Conservation (phyloP, 805 yeast genomes). For the Teunomyces kruisii region DNA sequence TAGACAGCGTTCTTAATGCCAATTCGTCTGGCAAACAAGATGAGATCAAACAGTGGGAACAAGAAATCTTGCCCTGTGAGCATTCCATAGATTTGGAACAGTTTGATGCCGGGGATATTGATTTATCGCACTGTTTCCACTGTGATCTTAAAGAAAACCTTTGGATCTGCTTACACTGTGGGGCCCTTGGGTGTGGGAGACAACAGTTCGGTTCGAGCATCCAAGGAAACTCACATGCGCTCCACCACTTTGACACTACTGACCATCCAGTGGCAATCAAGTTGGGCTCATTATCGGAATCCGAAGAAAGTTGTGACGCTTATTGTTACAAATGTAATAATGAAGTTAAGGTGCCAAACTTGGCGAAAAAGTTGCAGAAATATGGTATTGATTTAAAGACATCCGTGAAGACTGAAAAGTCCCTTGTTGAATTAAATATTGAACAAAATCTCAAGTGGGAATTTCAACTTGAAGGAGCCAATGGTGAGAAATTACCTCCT, state of each 20-base stretch:
- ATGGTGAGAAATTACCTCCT: conserved; percentile 64
- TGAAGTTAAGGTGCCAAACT: conserved; percentile 73
- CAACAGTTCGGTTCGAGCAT: conserved; percentile 85
- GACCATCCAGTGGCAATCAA: conserved; percentile 86
- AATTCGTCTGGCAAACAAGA: conserved; percentile 60
- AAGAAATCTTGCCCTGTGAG: conserved; percentile 75
- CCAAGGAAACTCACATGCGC: conserved; percentile 92
- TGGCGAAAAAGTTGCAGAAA: conserved; percentile 46
- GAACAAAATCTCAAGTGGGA: conserved; percentile 95
- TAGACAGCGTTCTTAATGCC: conserved; percentile 50
- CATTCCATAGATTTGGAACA: conserved; percentile 66
- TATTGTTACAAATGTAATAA: conserved; percentile 90
- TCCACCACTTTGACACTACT: conserved; percentile 59
- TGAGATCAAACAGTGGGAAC: conserved; percentile 90
- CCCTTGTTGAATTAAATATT: conserved; percentile 81
- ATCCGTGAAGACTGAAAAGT: conserved; percentile 77
- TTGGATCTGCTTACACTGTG: conserved; percentile 93
- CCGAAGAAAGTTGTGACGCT: conserved; percentile 62
- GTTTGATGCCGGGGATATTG: conserved; percentile 13
- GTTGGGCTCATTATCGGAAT: conserved; percentile 81
- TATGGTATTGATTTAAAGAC: conserved; percentile 65
- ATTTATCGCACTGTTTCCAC: conserved; percentile 46
- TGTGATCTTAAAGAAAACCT: conserved; percentile 75
- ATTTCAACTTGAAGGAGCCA: conserved; percentile 70
- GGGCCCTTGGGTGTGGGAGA: conserved; percentile 91